Base-by-base conservation (phyloP, 2,329 filamentous ascomycete species). In the Fusarium sp. region DNA sequence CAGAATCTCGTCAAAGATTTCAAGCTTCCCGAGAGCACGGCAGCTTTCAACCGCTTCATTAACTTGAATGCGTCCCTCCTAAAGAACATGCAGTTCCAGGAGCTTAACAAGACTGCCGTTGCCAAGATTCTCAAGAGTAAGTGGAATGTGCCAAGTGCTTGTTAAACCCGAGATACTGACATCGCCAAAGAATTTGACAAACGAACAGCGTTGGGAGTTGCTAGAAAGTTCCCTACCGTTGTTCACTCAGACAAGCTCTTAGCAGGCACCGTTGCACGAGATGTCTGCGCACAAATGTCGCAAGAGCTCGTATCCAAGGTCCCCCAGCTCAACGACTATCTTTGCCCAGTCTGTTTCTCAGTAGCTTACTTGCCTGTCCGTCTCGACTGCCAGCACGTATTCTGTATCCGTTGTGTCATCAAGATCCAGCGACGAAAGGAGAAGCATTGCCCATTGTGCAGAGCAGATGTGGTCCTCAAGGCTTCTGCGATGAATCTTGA, bases 311-410 rank as follows among this genome's bases (percentile, higher is more conserved):
- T 97, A 24, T 88, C 88, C 17, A 86, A 93, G 50, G 91, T 97
- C 12, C 94, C 94, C 2, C 93, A 95, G 77, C 82, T 96, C n/a
- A 91, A 94, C 78, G 94, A 97, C 82, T 96, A 95, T 82, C 86
- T 91, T 14, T 97, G 94, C 77, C 94, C 94, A 4, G 90, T 96
- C 68, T 96, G 94, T 83, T 91, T 92, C 76, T 89, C 89, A 48
- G 90, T 97, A 66, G 90, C 92, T n/a, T 96, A 93, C 86, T 90
- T 93, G 75, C 94, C 94, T 0, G 89, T 97, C n/a, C 89, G 91
- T 30, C 85, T 97, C 39, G 87, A 88, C 20, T 97, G 94, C 81
- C 84, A 88, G 34, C 94, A 96, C 75, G 84, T 95, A 20, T 95
- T 96, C 79, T 97, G 94, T 83, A 96, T 96, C 64, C 88, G 93